A percentile compares a stretch with the other conserved stretches of the same genome.
These are phyloP conservation scores for Taxillus chinensis DNA, from an alignment of 164 flowering plant genomes.

Conservation along the genomic window DNA sequence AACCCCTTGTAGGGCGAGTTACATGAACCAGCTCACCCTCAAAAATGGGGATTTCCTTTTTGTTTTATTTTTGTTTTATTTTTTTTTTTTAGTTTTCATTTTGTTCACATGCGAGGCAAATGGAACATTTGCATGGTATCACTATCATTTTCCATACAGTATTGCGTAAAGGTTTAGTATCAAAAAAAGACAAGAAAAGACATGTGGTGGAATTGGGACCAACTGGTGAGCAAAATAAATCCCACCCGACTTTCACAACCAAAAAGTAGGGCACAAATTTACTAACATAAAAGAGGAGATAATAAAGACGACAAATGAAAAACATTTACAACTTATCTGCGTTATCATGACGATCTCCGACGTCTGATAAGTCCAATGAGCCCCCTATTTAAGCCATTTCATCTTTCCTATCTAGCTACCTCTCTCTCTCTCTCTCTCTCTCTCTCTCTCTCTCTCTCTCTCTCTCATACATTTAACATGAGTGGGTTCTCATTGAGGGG, in stretches of 20 bases:
- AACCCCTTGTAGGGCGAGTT: too few species aligned
- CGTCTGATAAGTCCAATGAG: slow-evolving; percentile 7
- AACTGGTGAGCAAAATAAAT: background rate
- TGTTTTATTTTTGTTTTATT: too few species aligned
- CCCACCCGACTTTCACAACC: slow-evolving; percentile 19
- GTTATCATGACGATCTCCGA: slow-evolving; percentile 13
- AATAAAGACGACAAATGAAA: slow-evolving; percentile 23
- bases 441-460: slow-evolving; percentile 9
- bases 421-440: slow-evolving; percentile 9
- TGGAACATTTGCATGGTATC: too few species aligned
- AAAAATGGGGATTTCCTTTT: too few species aligned
- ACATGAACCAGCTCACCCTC: too few species aligned
- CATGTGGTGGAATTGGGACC: slow-evolving; percentile 20
- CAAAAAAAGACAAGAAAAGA: slow-evolving; percentile 14
- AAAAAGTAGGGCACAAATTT: slow-evolving; percentile 3
- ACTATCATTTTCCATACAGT: too few species aligned
- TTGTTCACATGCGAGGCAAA: too few species aligned
- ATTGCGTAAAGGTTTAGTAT: slow-evolving; percentile 9
- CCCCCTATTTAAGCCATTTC: slow-evolving; percentile 36
- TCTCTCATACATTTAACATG: slow-evolving; percentile 20
- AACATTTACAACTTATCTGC: background rate
- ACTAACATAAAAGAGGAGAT: slow-evolving; percentile 4
- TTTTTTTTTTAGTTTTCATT: too few species aligned
- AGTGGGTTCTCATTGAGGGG: slow-evolving; percentile 30
- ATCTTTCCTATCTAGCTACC: slow-evolving; percentile 9